Evolutionary conservation across 768 basidiomycete species (phyloP).

Genomic region (Suillus luteus): DNA sequence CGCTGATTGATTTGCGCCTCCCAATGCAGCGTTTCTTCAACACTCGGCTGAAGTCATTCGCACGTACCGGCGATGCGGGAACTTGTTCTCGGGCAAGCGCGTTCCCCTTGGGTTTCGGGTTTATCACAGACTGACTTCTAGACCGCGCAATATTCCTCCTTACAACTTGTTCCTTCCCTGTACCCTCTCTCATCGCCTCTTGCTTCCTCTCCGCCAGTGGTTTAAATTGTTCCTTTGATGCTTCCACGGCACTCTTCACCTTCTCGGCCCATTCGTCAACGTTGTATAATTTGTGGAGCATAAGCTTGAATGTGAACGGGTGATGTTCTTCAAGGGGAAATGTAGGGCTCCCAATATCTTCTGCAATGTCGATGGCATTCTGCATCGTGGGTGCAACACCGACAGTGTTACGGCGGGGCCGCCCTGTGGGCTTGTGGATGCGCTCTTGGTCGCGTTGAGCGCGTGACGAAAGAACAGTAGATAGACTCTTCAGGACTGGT

Average conservation of each 20-base stretch:
- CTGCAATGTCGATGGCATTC: constrained; percentile 24
- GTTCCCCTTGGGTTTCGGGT: constrained; percentile 19
- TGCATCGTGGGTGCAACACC: constrained; percentile 21
- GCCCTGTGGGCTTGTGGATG: constrained; percentile 10
- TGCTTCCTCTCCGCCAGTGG: constrained; percentile 46
- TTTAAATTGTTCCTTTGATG: constrained; percentile 57
- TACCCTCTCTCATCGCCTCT: constrained; percentile 16
- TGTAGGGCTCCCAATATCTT: constrained; percentile 33
- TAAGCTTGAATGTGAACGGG: constrained; percentile 66
- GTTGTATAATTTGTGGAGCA: constrained; percentile 66
- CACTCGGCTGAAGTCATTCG: constrained; percentile 31
- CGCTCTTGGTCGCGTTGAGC: constrained; percentile 30
- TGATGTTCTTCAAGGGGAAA: constrained; percentile 47
- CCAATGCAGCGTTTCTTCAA: constrained; percentile 61
- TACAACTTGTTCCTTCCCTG: constrained; percentile 19
- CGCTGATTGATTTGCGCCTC: constrained; percentile 47
- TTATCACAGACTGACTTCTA: constrained; percentile 38
- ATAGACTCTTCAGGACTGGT: constrained; percentile 41
- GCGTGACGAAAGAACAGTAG: constrained; percentile 35
- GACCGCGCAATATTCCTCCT: constrained; percentile 28
- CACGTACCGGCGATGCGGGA: constrained; percentile 1
- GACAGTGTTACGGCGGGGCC: constrained; percentile 27
- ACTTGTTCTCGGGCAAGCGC: constrained; percentile 1
- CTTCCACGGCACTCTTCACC: constrained; percentile 53
- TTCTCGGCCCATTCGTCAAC: constrained; percentile 59